Conservation (phyloP, 345 rosid genomes). For the Isatis tinctoria region DNA sequence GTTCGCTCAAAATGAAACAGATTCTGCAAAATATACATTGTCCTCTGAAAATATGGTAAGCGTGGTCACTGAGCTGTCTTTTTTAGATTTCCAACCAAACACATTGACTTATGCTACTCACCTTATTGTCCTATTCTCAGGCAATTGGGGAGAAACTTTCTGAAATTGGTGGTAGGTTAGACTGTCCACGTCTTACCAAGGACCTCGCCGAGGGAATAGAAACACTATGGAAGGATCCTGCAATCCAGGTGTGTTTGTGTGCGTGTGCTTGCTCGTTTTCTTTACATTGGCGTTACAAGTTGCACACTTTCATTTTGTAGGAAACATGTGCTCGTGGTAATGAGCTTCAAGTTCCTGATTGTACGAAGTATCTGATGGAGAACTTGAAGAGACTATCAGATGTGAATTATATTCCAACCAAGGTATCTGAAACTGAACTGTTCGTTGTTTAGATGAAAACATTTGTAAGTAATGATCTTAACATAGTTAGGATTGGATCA, state of each 20-base stretch:
- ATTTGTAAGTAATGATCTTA: neutral
- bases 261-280: neutral
- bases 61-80: conserved; percentile 11
- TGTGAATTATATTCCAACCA: conserved; percentile 78
- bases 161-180: conserved; percentile 72
- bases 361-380: conserved; percentile 89
- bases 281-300: neutral
- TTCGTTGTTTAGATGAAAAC: neutral
- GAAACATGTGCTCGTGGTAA: conserved; percentile 79
- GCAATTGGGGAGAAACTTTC: conserved; percentile 75
- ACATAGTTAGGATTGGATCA: neutral
- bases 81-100: neutral
- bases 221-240: conserved; percentile 86
- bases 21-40: conserved; percentile 55
- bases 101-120: neutral
- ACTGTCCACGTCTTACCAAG: conserved; percentile 69
- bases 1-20: conserved; percentile 74
- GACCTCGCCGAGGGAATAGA: conserved; percentile 76
- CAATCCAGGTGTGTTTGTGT: conserved; percentile 65
- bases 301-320: conserved; percentile 35
- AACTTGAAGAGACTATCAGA: conserved; percentile 78
- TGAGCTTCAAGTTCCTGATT: conserved; percentile 96
- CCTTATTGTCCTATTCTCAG: conserved; percentile 38
- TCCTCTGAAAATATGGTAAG: conserved; percentile 71
- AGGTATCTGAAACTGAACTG: conserved; percentile 45